These are phyloP conservation scores for Termitomyces eurrhizus DNA, from an alignment of 768 basidiomycete species.

Conservation along the genomic window DNA sequence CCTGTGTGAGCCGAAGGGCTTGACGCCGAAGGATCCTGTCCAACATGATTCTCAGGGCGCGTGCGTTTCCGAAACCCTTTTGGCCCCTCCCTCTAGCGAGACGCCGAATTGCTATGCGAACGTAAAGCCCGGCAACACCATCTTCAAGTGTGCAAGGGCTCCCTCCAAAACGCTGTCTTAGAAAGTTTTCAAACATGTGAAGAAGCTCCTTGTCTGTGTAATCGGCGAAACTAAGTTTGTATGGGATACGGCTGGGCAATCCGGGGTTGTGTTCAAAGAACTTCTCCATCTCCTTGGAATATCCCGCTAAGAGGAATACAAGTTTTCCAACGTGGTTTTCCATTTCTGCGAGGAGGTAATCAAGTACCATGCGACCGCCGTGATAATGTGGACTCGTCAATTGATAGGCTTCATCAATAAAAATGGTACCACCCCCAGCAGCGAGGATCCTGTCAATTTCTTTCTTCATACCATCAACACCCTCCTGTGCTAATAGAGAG, in stretches of 20 bases:
- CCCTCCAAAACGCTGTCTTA: not conserved
- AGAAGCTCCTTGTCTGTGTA: conserved; percentile 39
- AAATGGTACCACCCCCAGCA: conserved; percentile 61
- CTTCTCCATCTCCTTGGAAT: conserved; percentile 68
- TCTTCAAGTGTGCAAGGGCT: not conserved
- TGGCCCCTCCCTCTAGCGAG: not conserved
- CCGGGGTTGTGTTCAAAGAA: conserved; percentile 80
- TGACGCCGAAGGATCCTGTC: not conserved
- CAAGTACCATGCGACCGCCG: conserved; percentile 44
- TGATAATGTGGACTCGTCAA: conserved; percentile 41
- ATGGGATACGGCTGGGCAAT: conserved; percentile 63
- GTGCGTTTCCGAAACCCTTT: not conserved
- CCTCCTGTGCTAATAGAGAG: not conserved
- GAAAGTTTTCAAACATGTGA: not conserved
- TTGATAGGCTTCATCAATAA: conserved; percentile 73
- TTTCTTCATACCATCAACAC: not conserved
- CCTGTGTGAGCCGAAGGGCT: not conserved
- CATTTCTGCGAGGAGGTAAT: conserved; percentile 72
- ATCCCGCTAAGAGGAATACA: conserved; percentile 70
- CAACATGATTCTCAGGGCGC: not conserved
- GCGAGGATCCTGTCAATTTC: not conserved
- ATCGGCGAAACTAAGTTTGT: conserved; percentile 54
- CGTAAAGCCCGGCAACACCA: not conserved
- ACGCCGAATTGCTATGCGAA: not conserved
- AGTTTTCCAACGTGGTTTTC: conserved; percentile 62